Evolutionary conservation across 768 basidiomycete species (phyloP), one percentile per base, ranked within the genome.

Genomic region (Ramaria rubella): DNA sequence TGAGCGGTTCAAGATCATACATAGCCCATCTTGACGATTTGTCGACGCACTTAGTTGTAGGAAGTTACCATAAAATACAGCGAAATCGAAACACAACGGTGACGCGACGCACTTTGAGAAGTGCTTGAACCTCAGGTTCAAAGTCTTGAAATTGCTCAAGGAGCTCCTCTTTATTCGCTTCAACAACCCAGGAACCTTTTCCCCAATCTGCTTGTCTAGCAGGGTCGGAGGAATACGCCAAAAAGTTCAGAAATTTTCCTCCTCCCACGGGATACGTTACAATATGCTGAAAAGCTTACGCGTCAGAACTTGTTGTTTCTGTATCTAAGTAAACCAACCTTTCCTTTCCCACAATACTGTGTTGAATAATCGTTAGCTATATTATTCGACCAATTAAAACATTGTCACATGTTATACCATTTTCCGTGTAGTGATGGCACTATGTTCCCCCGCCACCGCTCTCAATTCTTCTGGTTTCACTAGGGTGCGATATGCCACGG

Each of bases 11-110:
- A 2, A 81, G 70, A 3, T 73, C 77, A 63, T 86, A 81, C 26
- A 89, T 76, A 0, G 82, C 83, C 87, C 87, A 88, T 31, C 79
- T 69, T 19, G 75, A 68, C 1, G 80, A 74, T 43, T 70, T 73
- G 4, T 80, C 77, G 23, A 80, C 72, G 60, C 80, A 81, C 84
- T 86, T 38, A n/a, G 46, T 19, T 60, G 43, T 58, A 61, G 44
- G 30, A 6, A 19, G 21, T 17, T 17, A 21, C 21, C 26, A 48
- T 27, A 4, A 30, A 1, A 11, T 40, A 38, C 30, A 59, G 30
- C 15, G 6, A 33, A 52, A 26, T 23, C 21, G 19, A 51, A 2
- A 11, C 11, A 26, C 40, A 17, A 19, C n/a, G 2, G 23, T 44
- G 15, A 48, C 7, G 9, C 60, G n/a, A 38, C 36, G 3, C 52